phyloP scores from a whole-genome alignment of 805 yeast species.

The Wickerhamiella azymoides region DNA sequence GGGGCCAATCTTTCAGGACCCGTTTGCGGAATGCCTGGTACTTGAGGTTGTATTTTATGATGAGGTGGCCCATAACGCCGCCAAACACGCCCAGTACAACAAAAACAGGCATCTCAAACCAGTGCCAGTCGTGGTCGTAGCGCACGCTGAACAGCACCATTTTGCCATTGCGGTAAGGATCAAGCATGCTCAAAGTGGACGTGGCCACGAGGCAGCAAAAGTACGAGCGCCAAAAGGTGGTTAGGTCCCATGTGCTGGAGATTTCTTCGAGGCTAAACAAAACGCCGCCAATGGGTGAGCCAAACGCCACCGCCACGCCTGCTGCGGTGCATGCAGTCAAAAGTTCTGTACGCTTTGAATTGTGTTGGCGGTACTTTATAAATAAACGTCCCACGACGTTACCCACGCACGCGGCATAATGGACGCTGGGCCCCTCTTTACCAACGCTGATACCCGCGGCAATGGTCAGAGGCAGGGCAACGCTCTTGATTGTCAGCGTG shows the following conservation, averaged over 20 bases:
- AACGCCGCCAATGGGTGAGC: constrained; percentile 58
- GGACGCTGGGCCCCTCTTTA: constrained; percentile 97
- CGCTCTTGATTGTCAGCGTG: constrained; percentile 60
- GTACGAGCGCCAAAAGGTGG: constrained; percentile 82
- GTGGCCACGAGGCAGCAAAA: constrained; percentile 85
- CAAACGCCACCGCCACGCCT: constrained; percentile 94
- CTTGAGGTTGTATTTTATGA: constrained; percentile 59
- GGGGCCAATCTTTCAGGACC: constrained; percentile 42
- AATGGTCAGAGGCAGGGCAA: constrained; percentile 79
- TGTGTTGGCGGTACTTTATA: constrained; percentile 25
- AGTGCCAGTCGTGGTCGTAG: constrained; percentile 76
- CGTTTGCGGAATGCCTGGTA: constrained; percentile 66
- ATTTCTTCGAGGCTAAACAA: constrained; percentile 87
- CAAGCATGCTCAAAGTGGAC: constrained; percentile 58
- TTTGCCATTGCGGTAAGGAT: constrained; percentile 92
- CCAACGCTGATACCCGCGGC: constrained; percentile 91
- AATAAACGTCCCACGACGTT: constrained; percentile 51
- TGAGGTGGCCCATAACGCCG: constrained; percentile 73
- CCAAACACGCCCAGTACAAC: constrained; percentile 77
- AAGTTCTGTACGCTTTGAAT: constrained; percentile 35
- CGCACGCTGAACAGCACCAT: constrained; percentile 84
- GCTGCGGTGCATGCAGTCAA: constrained; percentile 90
- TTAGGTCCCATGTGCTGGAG: constrained; percentile 53
- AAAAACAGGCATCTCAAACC: constrained; percentile 65
- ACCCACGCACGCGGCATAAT: constrained; percentile 95